Base-by-base conservation (phyloP, 2,329 filamentous ascomycete genomes). In the Sphaceloma murrayae region DNA sequence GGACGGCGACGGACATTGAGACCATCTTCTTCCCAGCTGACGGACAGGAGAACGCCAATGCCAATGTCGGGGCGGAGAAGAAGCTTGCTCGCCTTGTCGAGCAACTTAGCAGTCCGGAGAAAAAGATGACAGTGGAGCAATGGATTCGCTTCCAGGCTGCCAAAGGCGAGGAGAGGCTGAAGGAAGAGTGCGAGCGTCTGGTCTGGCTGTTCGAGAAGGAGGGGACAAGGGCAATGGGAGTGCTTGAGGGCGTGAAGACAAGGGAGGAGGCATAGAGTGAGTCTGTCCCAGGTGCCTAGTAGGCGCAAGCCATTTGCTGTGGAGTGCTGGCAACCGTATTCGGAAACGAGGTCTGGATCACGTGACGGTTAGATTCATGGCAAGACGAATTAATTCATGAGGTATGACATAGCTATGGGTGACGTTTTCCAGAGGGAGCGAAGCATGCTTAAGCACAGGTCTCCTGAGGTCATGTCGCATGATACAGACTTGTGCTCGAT, bases 81-180 rank as follows among this genome's bases (percentile, higher is more conserved):
- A 61, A 57, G 9, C 13, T 51, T 6, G 30, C 45, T 1, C 47
- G 46, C 9, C 67, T 72, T 29, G 77, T 75, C 9, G 70, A 70
- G 0, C 74, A 74, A 10, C 64, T 98, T 43, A 81, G 75, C 2
- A 82, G 74, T 43, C 75, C 79, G 0, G 91, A 96, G 67, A 87
- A 82, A 67, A 70, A 74, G 27, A 94, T 98, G 88, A 89, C 80
- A 4, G 85, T 96, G 0, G 86, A 94, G 61, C 80, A 95, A 62
- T 98, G 89, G 86, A 82, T 98, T 29, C 70, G 79, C 47, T 75
- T 80, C 63, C 88, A 91, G 53, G 91, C 91, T 0, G 73, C 74
- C 49, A 71, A 80, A 58, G 86, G 85, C 0, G 88, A 96, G 67
- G 77, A 80, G 62, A 80, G 78, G 60, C 67, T 98, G 45, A 81